phyloP scores from a whole-genome alignment of 148 eudicot genomes.

The Polygonum maritimum region DNA sequence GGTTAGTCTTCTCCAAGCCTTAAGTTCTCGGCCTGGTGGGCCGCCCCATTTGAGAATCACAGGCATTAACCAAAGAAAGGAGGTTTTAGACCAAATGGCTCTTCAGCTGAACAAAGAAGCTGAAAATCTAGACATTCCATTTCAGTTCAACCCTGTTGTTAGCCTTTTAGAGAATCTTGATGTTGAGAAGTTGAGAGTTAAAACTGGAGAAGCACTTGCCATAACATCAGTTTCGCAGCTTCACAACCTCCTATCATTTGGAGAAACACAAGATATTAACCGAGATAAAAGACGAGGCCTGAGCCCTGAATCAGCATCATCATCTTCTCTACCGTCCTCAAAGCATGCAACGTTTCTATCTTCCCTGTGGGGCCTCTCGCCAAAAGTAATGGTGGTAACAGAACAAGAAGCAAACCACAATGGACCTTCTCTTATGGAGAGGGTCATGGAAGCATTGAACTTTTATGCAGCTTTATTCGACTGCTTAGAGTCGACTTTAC shows the following conservation, averaged over 20 bases:
- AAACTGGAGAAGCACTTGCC: conserved; percentile 75
- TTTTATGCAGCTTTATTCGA: conserved; percentile 70
- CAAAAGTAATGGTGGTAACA: conserved; percentile 63
- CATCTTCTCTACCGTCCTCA: conserved; percentile 29
- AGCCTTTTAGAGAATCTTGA: conserved; percentile 53
- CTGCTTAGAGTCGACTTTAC: conserved; percentile 40
- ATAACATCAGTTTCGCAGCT: conserved; percentile 52
- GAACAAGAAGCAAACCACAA: conserved; percentile 76
- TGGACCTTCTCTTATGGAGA: conserved; percentile 37
- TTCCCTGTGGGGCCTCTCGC: conserved; percentile 43
- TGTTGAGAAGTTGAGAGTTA: conserved; percentile 41
- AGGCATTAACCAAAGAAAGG: conserved; percentile 52
- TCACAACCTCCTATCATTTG: conserved; percentile 50
- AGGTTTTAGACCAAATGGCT: conserved; percentile 59
- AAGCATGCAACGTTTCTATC: conserved; percentile 33
- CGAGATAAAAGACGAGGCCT: conserved; percentile 15
- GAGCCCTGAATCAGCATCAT: conserved; percentile 36
- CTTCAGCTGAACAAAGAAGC: conserved; percentile 49
- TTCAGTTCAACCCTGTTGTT: conserved; percentile 57
- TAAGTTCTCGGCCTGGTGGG: conserved; percentile 47
- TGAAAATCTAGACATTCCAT: conserved; percentile 59
- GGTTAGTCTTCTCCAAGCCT: conserved; percentile 46
- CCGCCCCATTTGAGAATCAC: conserved; percentile 73
- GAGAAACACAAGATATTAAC: conserved; percentile 15
- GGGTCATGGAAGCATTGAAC: conserved; percentile 47